Percentiles rank a stretch among this genome's conserved stretches.
These are phyloP conservation scores for Leucogyrophana mollusca DNA, from an alignment of 768 basidiomycete genomes.

Conservation along the genomic window DNA sequence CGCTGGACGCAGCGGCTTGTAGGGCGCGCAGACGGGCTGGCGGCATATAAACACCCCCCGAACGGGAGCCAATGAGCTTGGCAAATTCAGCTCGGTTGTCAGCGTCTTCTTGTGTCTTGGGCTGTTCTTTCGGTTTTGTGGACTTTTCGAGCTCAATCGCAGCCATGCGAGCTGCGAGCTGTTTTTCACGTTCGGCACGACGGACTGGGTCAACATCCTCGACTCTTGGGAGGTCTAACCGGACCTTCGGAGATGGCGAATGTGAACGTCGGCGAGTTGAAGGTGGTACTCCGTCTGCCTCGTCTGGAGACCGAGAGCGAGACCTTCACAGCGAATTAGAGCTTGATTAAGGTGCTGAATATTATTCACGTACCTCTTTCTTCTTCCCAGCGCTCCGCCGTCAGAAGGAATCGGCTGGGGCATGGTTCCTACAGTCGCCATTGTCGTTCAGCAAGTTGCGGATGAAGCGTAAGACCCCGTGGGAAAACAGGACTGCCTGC, in stretches of 20 bases:
- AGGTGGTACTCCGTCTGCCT: conserved; percentile 35
- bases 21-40: conserved; percentile 90
- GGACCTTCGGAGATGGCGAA: conserved; percentile 33
- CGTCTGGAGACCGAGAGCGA: conserved; percentile 42
- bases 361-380: conserved; percentile 33
- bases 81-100: conserved; percentile 87
- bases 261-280: conserved; percentile 40
- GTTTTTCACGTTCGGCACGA: conserved; percentile 73
- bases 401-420: conserved; percentile 30
- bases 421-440: conserved; percentile 42
- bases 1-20: conserved; percentile 69
- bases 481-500: background rate
- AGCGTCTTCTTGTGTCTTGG: conserved; percentile 42
- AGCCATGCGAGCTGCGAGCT: conserved; percentile 69
- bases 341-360: background rate
- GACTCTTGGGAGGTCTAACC: conserved; percentile 47
- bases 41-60: conserved; percentile 96
- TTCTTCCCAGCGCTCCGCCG: conserved; percentile 42
- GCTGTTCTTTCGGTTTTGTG: conserved; percentile 51
- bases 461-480: background rate
- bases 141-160: conserved; percentile 65
- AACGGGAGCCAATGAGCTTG: conserved; percentile 76
- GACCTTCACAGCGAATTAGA: conserved; percentile 36
- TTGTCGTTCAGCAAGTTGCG: conserved; percentile 25
- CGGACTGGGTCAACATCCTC: conserved; percentile 77